Evolutionary conservation across 495 filamentous ascomycete genomes (phyloP).

Genomic region (Platismatia glauca): DNA sequence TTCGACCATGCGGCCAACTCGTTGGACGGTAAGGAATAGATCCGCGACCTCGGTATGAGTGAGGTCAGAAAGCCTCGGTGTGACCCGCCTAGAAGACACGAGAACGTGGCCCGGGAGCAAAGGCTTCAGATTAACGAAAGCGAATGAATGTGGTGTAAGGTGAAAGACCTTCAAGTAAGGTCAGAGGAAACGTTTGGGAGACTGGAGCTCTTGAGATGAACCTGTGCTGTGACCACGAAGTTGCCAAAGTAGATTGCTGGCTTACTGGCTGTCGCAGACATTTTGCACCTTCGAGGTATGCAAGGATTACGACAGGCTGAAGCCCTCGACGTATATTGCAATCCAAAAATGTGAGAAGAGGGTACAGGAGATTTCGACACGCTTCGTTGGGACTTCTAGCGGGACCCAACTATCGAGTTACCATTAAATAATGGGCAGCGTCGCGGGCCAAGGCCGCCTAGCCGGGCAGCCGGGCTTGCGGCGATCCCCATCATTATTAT

Average conservation of each 20-base stretch:
- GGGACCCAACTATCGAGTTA: too few relatives aligned
- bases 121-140: constrained; percentile 89
- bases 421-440: too few relatives aligned
- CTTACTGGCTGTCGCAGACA: background rate
- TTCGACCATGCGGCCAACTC: constrained; percentile 68
- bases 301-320: too few relatives aligned
- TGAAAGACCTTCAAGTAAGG: constrained; percentile 63
- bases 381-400: too few relatives aligned
- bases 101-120: constrained; percentile 91
- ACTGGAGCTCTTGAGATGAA: constrained; percentile 21
- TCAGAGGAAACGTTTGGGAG: constrained; percentile 17
- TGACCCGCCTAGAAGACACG: constrained; percentile 48
- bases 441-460: too few relatives aligned
- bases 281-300: background rate
- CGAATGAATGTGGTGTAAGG: constrained; percentile 65
- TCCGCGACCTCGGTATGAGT: constrained; percentile 65
- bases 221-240: constrained; percentile 57
- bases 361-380: too few relatives aligned
- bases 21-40: constrained; percentile 75
- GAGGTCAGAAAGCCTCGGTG: constrained; percentile 68
- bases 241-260: constrained; percentile 48
- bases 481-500: too few relatives aligned
- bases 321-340: too few relatives aligned
- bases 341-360: too few relatives aligned
- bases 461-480: too few relatives aligned